Base-by-base conservation (phyloP, 1,284 basidiomycete genomes). In the Cryptococcus sp. region DNA sequence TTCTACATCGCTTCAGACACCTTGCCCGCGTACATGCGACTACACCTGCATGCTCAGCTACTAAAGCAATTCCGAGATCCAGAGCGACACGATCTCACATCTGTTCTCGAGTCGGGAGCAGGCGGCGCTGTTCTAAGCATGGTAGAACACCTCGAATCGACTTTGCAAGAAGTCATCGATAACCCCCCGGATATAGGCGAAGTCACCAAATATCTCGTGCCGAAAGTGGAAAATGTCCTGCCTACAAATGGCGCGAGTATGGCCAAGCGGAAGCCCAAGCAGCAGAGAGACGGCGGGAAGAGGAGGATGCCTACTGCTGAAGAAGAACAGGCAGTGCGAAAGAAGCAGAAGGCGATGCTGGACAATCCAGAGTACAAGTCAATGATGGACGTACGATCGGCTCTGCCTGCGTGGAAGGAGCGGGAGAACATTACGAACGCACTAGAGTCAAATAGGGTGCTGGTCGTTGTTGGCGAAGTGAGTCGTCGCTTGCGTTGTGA, bases 401-500 rank as follows among this genome's bases (percentile, higher is more conserved):
- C 80, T 58, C 81, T 96, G n/a, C 92, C 91, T 5, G 88, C 90
- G 1, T 94, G 88, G 78, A 73, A 82, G 25, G 83, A 85, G 22
- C 84, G 84, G 65, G 81, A 84, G 22, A 80, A 83, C 19, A 91
- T 97, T 68, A 78, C 90, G 46, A 61, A 79, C 4, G 75, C 83
- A 22, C 79, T 96, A 17, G 81, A 84, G 39, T 78, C 72, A 3
- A 85, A 85, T 65, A 83, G 88, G 47, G 90, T 90, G 3, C 83
- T 91, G 0, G 84, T 94, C 0, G 88, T 95, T 0, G 88, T 92
- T 1, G 90, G 91, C 54, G 89, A 93, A 78, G 91, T 90, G 62
- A 87, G 87, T 85, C 5, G 8, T 43, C 27, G 45, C 7, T 66
- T n/a, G 35, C 67, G 7, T 58, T 62, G 16, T 50, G 61, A 47